Evolutionary conservation across 768 basidiomycete genomes (phyloP).

Genomic region (Phylloporus sp.): DNA sequence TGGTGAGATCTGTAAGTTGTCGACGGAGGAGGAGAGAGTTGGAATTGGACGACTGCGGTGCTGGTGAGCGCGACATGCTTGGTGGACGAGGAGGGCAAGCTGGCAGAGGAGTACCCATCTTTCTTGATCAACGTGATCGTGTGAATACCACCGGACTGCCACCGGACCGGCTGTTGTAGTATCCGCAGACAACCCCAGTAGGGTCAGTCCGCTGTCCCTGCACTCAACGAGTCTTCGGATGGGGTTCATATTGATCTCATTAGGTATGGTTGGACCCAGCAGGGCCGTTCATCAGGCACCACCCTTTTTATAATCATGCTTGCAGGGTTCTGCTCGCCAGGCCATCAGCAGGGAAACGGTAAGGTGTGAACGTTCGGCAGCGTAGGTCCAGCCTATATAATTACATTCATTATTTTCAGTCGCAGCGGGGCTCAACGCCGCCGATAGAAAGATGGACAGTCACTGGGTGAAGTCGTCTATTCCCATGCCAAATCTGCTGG

Average conservation of each 20-base stretch:
- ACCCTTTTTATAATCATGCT: neutral
- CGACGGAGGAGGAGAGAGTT: slow-evolving; percentile 65
- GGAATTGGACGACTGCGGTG: slow-evolving; percentile 34
- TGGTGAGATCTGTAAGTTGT: slow-evolving; percentile 82
- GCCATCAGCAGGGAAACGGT: neutral
- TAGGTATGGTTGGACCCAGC: too few species aligned
- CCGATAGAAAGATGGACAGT: neutral
- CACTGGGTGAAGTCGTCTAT: neutral
- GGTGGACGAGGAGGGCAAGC: slow-evolving; percentile 1
- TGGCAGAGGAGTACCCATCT: neutral
- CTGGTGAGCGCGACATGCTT: slow-evolving; percentile 23
- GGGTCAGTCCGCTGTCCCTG: too few species aligned
- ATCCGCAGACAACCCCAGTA: too few species aligned
- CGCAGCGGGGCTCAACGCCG: neutral
- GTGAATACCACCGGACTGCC: neutral
- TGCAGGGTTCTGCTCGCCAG: too few species aligned
- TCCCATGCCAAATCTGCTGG: slow-evolving; percentile 9
- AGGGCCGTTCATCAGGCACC: neutral
- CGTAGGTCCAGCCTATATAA: neutral
- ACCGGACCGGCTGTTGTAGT: too few species aligned
- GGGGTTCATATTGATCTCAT: too few species aligned
- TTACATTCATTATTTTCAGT: neutral
- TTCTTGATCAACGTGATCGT: slow-evolving; percentile 4
- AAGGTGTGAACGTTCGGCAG: neutral
- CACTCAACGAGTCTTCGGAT: too few species aligned